Base-by-base conservation (phyloP, 495 filamentous ascomycete genomes). In the Xylaria intraflava region DNA sequence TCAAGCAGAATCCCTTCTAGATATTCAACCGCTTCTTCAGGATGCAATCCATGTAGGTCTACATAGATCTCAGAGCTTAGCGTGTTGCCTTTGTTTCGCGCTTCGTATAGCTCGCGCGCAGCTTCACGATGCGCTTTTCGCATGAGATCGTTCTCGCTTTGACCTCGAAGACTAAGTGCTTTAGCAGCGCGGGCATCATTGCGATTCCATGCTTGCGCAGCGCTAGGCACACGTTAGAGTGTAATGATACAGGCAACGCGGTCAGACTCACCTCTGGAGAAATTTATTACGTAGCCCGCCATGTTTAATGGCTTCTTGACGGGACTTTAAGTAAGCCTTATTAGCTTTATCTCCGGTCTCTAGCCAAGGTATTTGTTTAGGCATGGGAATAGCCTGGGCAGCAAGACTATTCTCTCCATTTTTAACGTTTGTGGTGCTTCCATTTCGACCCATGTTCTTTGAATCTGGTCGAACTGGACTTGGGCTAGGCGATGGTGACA, bases 151-250 rank as follows among this genome's bases (percentile, higher is more conserved):
- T 99, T 99, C 72, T 97, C 94, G 40, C 84, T 90, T 67, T 97
- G 94, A 23, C 94, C 94, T 12, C 95, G 87, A 42, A 96, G 80
- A 55, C 88, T 93, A 45, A 96, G 76, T 35, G 93, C 93, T 71
- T 97, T 97, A 26, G 94, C 94, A 14, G 93, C 91, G 57, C 94
- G 84, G 20, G 94, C 91, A 67, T 99, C 94, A 63, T 94, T 96
- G 45, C 94, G 87, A 66, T 97, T 96, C 94, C 94, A 99, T n/a
- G 94, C 94, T 76, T 96, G 91, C n/a, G 93, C 92, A 47, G 94
- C 94, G 64, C 90, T 95, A 49, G 26, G 22, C 36, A 14, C 29
- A 7, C 24, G 64, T 74, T 44, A 75, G 60, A 35, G 39, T 59
- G 24, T 4, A 3, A 51, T 16, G 26, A 49, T 8, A 14, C 26